These are phyloP conservation scores for Juglanconis oblonga DNA, from an alignment of 2,329 filamentous ascomycete genomes.

Conservation along the genomic window DNA sequence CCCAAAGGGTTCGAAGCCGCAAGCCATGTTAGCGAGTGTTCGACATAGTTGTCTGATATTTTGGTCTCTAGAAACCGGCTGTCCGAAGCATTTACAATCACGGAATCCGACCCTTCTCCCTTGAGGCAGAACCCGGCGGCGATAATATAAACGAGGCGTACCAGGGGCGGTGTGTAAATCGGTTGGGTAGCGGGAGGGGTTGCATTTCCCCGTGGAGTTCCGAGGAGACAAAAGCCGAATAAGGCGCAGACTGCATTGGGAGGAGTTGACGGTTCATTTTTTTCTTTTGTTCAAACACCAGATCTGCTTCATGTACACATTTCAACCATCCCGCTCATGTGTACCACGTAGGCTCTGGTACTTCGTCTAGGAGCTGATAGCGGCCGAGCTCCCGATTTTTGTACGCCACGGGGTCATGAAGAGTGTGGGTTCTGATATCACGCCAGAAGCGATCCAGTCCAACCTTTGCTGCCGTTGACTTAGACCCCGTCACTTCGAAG, in stretches of 20 bases:
- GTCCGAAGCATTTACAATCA: slow-evolving; percentile 10
- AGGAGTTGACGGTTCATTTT: background rate
- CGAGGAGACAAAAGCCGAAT: background rate
- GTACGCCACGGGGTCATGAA: slow-evolving; percentile 67
- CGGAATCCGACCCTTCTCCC: background rate
- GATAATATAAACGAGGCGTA: background rate
- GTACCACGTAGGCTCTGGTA: slow-evolving; percentile 60
- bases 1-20: slow-evolving; percentile 17
- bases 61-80: slow-evolving; percentile 14
- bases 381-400: slow-evolving; percentile 62
- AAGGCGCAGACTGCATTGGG: background rate
- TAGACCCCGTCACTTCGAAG: slow-evolving; percentile 62
- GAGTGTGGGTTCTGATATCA: slow-evolving; percentile 61
- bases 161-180: background rate
- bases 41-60: slow-evolving; percentile 10
- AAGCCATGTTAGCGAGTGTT: slow-evolving; percentile 16
- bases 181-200: background rate
- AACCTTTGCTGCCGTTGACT: slow-evolving; percentile 54
- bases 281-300: background rate
- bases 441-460: slow-evolving; percentile 65
- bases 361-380: slow-evolving; percentile 53
- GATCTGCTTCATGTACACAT: background rate
- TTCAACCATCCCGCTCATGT: slow-evolving; percentile 34
- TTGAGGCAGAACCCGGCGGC: background rate
- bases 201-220: too few species aligned